Base-by-base conservation (phyloP, 2,329 filamentous ascomycete genomes). In the Arthrobotrys conoides region DNA sequence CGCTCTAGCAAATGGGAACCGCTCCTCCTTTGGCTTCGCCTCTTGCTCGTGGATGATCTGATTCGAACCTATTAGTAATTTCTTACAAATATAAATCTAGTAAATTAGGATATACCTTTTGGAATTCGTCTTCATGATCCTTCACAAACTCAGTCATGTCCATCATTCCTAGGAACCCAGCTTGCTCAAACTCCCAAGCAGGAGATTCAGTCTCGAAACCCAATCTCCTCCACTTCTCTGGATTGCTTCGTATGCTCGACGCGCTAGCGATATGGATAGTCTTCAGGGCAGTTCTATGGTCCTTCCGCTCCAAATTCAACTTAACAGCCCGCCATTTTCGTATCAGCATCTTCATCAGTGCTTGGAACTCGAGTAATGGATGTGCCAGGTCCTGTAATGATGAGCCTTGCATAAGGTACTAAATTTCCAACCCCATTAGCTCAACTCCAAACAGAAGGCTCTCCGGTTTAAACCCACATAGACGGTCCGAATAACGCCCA, bases 111-210 rank as follows among this genome's bases (percentile, higher is more conserved):
- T 48, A 86, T 81, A 97, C 87, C 85, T 97, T 97, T 83, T 97
- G 94, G 82, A 97, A 98, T 10, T 90, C 90, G 83, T 97, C 94
- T 84, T 97, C 93, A 83, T 97, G 91, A 83, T 94, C 97, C 82
- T 92, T 90, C 61, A 97, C 93, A 83, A 93, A 99, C 84, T 98
- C 94, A 1, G 94, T 93, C 82, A 99, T 85, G 84, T 99, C 96
- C 94, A 99, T 98, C 89, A 99, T 93, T 30, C 96, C 96, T 68
- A 99, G 85, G 83, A 94, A 98, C 0, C 96, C 96, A 30, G 92
- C 92, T 46, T 89, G 87, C 20, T 93, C 91, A 83, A 99, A 98
- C 82, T 99, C 96, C 82, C 88, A 88, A 0, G 91, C 91, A 2
- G 96, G 96, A 81, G 89, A 94, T 84, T 99, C 96, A 0, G 92